Evolutionary conservation across 2,329 filamentous ascomycete species (phyloP), one percentile per base, ranked within the genome.

Genomic region (Fusarium xyrophilum): DNA sequence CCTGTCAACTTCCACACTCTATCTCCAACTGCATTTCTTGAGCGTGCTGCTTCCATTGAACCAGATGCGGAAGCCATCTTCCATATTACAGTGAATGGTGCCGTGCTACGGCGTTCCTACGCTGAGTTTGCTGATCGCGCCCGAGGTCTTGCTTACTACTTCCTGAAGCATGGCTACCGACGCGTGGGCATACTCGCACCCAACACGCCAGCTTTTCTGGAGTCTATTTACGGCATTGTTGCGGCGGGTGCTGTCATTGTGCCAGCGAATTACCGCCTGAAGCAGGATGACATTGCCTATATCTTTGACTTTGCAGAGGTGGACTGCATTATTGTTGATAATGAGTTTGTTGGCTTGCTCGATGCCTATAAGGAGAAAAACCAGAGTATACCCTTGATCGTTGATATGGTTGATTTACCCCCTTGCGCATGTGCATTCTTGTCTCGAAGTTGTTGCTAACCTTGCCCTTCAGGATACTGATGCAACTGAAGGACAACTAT

Each of bases 151-250:
- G 94, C 93, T 17, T 98, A 97, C 80, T 98, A 91, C 77, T 77
- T 99, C 59, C 86, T 87, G 71, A 92, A 92, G 77, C 88, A 92
- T 75, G 85, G 86, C 7, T 89, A 88, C 74, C 90, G 88, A 74
- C 86, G 92, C 63, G 91, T 98, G 9, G 96, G 96, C 10, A 90
- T 99, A 48, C 83, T 99, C 14, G 90, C 89, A 12, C 92, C 96
- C 6, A 99, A 99, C 77, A 99, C 96, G 2, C 96, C 96, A 0
- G 94, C 94, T 0, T 98, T 98, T 74, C 83, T 99, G 30, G 95
- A 98, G 80, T 87, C 89, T 10, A 92, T 97, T 65, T 99, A 93
- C 75, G 96, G 92, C 3, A 91, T 97, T 71, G 90, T 89, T 2
- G 94, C 92, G 2, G 92, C 92, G 1, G 93, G 93, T 2, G 92